Conservation (phyloP, 495 filamentous ascomycete genomes). For the Cenococcum geophilum region DNA sequence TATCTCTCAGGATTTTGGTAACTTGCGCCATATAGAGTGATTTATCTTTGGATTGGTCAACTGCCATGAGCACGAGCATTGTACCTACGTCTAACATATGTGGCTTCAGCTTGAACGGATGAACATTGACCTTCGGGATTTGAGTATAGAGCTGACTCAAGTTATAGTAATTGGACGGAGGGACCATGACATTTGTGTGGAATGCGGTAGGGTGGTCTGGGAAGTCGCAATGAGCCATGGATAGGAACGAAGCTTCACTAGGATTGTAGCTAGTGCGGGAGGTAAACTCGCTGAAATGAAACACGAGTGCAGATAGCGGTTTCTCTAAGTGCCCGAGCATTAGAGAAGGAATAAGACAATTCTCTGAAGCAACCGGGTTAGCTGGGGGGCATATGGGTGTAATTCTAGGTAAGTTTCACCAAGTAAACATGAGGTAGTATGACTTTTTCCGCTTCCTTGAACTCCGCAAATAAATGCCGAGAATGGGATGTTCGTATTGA, state of each 20-base stretch:
- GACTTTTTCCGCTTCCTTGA: constrained; percentile 72
- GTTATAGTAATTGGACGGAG: constrained; percentile 10
- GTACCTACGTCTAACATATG: constrained; percentile 10
- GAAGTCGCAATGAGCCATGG: constrained; percentile 5
- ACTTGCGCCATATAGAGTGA: constrained; percentile 20
- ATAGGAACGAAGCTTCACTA: constrained; percentile 21
- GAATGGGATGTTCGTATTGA: constrained; percentile 62
- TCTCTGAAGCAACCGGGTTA: constrained; percentile 49
- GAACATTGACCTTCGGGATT: constrained; percentile 41
- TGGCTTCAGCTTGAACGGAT: constrained; percentile 15
- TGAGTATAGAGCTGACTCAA: constrained; percentile 29
- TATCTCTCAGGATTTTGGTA: constrained; percentile 10
- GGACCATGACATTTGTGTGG: constrained; percentile 12
- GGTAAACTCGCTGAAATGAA: constrained; percentile 14
- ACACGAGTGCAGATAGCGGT: constrained; percentile 15
- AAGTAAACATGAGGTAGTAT: constrained; percentile 64
- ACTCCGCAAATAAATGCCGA: constrained; percentile 71
- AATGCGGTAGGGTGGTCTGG: neutral
- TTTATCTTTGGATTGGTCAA: constrained; percentile 2
- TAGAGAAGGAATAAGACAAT: constrained; percentile 65
- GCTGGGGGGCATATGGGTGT: constrained; percentile 40
- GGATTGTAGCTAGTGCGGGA: constrained; percentile 2
- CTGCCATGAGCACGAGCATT: constrained; percentile 21
- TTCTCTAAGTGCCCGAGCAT: constrained; percentile 42
- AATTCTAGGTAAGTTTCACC: constrained; percentile 51